Conservation (phyloP, 225 moss, liverwort and hornwort genomes). For the Ulota crispa region DNA sequence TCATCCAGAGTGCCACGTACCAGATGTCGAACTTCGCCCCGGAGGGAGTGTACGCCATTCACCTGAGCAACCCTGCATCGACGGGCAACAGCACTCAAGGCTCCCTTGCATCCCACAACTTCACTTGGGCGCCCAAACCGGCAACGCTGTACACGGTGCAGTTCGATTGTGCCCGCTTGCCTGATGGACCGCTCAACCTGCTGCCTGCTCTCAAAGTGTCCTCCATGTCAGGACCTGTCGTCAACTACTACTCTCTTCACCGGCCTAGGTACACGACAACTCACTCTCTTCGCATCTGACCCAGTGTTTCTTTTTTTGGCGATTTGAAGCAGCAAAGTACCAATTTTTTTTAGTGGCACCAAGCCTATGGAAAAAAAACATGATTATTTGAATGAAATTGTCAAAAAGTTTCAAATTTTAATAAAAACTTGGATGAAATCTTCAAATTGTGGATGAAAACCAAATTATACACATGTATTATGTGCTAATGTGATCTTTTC, state of each 20-base stretch:
- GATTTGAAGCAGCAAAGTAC: too few relatives aligned
- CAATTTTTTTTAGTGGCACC: too few relatives aligned
- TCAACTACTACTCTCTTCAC: conserved; percentile 28
- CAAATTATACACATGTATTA: too few relatives aligned
- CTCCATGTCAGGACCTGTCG: conserved; percentile 21
- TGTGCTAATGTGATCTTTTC: too few relatives aligned
- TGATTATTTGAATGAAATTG: too few relatives aligned
- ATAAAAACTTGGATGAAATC: too few relatives aligned
- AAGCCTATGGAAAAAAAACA: too few relatives aligned
- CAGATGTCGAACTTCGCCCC: conserved; percentile 31
- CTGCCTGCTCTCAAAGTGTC: conserved; percentile 40
- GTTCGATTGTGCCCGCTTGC: conserved; percentile 45
- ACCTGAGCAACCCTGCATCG: conserved; percentile 42
- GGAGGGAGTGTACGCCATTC: conserved; percentile 35
- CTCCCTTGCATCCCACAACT: conserved; percentile 23
- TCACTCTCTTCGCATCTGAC: too few relatives aligned
- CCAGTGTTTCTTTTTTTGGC: too few relatives aligned
- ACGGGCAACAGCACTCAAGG: conserved; percentile 39
- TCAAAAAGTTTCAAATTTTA: too few relatives aligned
- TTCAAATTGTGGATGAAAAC: too few relatives aligned
- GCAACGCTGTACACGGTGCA: conserved; percentile 47
- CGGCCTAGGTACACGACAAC: neutral
- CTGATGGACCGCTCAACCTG: conserved; percentile 47
- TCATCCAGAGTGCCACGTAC: conserved; percentile 40
- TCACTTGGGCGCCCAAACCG: conserved; percentile 31